Evolutionary conservation across 108 stramenopile genomes (phyloP).

Genomic region (Stephanodiscus triporus): DNA sequence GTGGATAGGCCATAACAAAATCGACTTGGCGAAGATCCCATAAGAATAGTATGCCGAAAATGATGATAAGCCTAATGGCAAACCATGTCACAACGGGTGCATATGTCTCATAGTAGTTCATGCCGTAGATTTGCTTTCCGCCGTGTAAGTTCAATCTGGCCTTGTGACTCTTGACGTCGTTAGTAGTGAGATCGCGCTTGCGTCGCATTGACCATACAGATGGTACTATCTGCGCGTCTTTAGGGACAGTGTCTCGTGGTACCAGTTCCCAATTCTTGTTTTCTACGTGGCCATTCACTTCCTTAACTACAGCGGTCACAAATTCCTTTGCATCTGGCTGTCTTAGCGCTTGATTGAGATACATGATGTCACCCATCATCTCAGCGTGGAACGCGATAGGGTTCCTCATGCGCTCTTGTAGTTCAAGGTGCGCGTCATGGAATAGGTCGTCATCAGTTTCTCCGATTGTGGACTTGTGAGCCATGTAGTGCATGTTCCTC

Average conservation of each 20-base stretch:
- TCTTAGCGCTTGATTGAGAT: slow-evolving; percentile 31
- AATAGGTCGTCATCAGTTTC: background rate
- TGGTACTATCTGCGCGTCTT: slow-evolving; percentile 9
- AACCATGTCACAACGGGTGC: slow-evolving; percentile 31
- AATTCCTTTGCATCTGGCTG: slow-evolving; percentile 34
- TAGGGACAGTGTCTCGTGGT: background rate
- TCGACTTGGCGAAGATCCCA: slow-evolving; percentile 8
- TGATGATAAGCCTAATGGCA: slow-evolving; percentile 11
- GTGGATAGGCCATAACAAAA: slow-evolving; percentile 18
- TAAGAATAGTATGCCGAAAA: slow-evolving; percentile 2
- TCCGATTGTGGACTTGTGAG: background rate
- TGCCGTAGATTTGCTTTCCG: slow-evolving; percentile 1
- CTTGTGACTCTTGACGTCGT: slow-evolving; percentile 31
- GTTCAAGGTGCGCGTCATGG: background rate
- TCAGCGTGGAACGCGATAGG: slow-evolving; percentile 33
- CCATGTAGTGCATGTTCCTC: slow-evolving; percentile 1
- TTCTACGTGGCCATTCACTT: slow-evolving; percentile 25
- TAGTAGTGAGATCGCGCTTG: slow-evolving; percentile 32
- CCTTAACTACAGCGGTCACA: slow-evolving; percentile 22
- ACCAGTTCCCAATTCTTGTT: slow-evolving; percentile 17
- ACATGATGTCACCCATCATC: slow-evolving; percentile 44
- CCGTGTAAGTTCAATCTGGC: slow-evolving; percentile 32
- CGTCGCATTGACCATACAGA: slow-evolving; percentile 42
- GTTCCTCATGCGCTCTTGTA: slow-evolving; percentile 28
- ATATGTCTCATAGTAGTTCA: slow-evolving; percentile 26